Base-by-base conservation (phyloP, 2,329 filamentous ascomycete genomes). In the Colletotrichum lini region DNA sequence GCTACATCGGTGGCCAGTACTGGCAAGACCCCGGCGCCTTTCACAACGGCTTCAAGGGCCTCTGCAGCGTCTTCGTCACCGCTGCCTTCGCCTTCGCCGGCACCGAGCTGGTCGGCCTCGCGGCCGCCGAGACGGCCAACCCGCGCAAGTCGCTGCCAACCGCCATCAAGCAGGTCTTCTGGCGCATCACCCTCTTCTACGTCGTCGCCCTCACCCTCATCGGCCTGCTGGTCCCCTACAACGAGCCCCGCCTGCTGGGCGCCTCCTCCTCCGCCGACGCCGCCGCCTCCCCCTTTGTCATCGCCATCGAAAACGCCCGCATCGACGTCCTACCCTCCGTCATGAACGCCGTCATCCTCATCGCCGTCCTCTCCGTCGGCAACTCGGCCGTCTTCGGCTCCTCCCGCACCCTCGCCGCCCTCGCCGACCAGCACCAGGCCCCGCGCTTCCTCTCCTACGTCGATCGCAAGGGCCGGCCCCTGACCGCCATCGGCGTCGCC, bases 321-420 rank as follows among this genome's bases (percentile, higher is more conserved):
- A 97, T 98, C 76, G 83, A 89, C 52, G 91, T 92, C 2, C 88
- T 98, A 3, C 94, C 94, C 2, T 95, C 93, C 0, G 88, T 98
- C 65, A 97, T 98, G 93, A 98, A 98, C 81, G 91, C 90, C n/a
- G 94, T 98, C 72, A 98, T 98, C 79, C 90, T 98, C 78, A 90
- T 97, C 73, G 93, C 95, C 23, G 95, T 98, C 26, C 84, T 98
- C 26, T 97, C 94, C 0, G 95, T 98, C 71, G 95, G 95, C 69
- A 98, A 98, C 82, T 96, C 94, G 8, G 92, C 95, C 72, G 92
- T 98, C 71, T 98, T 97, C 77, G 96, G 95, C 45, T 96, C 94
- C 30, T 97, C 94, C 1, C 91, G 96, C 76, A 98, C 95, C 2
- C 89, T 98, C 9, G 94, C 95, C 35, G 95, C 95, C 3, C 89